A percentile compares a stretch with the other conserved stretches of the same genome.
Evolutionary conservation across 176 grass and related monocot genomes (phyloP).

Genomic region (Rhipidocladum racemiflorum): DNA sequence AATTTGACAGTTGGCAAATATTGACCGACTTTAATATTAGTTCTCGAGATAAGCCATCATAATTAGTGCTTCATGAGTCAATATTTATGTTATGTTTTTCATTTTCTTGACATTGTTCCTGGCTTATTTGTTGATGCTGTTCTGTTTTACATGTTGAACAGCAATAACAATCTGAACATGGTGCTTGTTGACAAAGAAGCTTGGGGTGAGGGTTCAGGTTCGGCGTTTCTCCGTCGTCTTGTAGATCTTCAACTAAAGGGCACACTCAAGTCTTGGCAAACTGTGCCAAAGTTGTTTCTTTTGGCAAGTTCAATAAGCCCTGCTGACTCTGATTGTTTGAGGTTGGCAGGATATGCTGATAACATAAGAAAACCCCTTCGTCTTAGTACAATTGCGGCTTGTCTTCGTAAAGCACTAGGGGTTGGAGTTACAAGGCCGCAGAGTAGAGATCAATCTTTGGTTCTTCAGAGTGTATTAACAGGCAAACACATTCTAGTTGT

Average conservation of each 20-base stretch:
- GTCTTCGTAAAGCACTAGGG: constrained; percentile 56
- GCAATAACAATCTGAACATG: constrained; percentile 48
- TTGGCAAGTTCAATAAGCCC: constrained; percentile 50
- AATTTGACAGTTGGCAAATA: background rate
- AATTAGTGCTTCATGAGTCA: background rate
- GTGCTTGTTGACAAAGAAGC: constrained; percentile 76
- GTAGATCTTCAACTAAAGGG: constrained; percentile 45
- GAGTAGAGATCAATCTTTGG: constrained; percentile 38
- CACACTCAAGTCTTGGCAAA: constrained; percentile 38
- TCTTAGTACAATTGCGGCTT: constrained; percentile 64
- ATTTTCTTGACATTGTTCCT: constrained; percentile 3
- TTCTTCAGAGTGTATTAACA: constrained; percentile 58
- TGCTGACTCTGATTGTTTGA: constrained; percentile 38
- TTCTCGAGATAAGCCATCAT: background rate
- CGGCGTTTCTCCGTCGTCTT: constrained; percentile 41
- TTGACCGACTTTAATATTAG: background rate
- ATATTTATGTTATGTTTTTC: constrained; percentile 8
- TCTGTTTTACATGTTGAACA: constrained; percentile 34
- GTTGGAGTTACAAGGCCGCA: constrained; percentile 36
- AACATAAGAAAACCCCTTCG: constrained; percentile 67
- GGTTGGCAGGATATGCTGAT: constrained; percentile 53
- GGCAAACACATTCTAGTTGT: constrained; percentile 73
- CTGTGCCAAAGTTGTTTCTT: constrained; percentile 60
- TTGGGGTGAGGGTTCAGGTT: constrained; percentile 54
- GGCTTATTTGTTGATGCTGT: background rate